Evolutionary conservation across 2,329 filamentous ascomycete species (phyloP).

Genomic region (Huntiella savannae): DNA sequence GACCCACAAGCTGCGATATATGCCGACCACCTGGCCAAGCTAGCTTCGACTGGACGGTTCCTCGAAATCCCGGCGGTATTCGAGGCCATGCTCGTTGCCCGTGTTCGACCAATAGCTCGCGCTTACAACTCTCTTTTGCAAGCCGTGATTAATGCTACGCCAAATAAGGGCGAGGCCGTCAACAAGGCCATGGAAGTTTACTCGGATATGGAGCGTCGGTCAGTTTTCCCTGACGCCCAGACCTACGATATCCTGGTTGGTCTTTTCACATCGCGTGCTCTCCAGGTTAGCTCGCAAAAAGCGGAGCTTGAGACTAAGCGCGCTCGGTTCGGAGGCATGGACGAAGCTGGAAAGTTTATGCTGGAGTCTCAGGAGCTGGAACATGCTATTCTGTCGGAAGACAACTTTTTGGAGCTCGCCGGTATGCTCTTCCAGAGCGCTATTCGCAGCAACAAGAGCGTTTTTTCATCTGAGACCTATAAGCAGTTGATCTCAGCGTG

Average conservation of each 20-base stretch:
- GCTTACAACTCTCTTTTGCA: conserved; percentile 86
- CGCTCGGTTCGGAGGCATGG: conserved; percentile 68
- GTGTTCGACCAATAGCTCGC: conserved; percentile 58
- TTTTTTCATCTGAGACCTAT: conserved; percentile 68
- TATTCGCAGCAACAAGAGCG: conserved; percentile 37
- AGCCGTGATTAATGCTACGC: conserved; percentile 66
- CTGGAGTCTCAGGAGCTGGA: conserved; percentile 75
- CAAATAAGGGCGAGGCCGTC: conserved; percentile 63
- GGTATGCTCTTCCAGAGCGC: conserved; percentile 73
- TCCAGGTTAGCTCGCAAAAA: conserved; percentile 59
- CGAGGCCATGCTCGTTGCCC: conserved; percentile 69
- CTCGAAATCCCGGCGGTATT: conserved; percentile 80
- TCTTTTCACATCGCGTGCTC: conserved; percentile 59
- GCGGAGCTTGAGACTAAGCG: conserved; percentile 61
- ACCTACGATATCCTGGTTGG: conserved; percentile 81
- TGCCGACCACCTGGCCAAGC: conserved; percentile 57
- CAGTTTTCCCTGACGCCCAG: conserved; percentile 59
- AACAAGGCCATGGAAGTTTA: conserved; percentile 90
- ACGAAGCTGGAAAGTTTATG: conserved; percentile 70
- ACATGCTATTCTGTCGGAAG: conserved; percentile 67
- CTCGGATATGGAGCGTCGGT: conserved; percentile 81
- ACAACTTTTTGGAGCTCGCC: conserved; percentile 70
- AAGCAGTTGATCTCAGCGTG: conserved; percentile 72
- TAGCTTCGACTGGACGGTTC: conserved; percentile 56
- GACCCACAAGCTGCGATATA: conserved; percentile 50